phyloP scores from a whole-genome alignment of 176 grass and related monocot species.

The Eleusine coracana region DNA sequence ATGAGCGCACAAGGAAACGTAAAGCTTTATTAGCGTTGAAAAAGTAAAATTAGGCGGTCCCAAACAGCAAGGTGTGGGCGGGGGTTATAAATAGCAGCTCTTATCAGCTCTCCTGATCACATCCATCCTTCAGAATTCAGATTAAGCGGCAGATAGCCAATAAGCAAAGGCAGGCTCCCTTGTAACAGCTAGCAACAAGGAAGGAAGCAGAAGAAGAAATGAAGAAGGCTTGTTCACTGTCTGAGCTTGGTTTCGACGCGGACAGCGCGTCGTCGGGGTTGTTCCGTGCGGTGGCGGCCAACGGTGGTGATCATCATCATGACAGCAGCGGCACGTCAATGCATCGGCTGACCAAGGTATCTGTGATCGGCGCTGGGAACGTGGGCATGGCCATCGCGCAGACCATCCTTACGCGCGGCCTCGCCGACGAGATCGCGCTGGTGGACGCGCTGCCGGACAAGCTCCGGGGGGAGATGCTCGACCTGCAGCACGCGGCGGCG shows the following conservation, averaged over 20 bases:
- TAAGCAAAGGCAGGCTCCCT: too few species aligned
- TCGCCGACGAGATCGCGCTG: slow-evolving; percentile 92
- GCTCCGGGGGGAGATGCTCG: slow-evolving; percentile 93
- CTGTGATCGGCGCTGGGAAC: slow-evolving; percentile 79
- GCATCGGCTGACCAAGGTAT: slow-evolving; percentile 64
- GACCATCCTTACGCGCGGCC: slow-evolving; percentile 81
- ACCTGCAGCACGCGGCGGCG: slow-evolving; percentile 95
- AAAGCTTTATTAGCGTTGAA: too few species aligned
- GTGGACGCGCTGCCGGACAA: slow-evolving; percentile 78
- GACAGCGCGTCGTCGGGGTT: slow-evolving; percentile 42
- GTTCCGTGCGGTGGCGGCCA: slow-evolving; percentile 42
- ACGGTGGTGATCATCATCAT: not conserved
- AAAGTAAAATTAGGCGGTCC: too few species aligned
- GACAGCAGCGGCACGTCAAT: too few species aligned
- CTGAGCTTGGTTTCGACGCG: slow-evolving; percentile 65
- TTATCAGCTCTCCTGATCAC: too few species aligned
- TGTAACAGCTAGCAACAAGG: too few species aligned
- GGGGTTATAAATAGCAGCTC: too few species aligned
- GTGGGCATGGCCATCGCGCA: slow-evolving; percentile 99
- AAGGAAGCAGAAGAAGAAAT: slow-evolving; percentile 21
- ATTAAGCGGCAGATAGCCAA: too few species aligned
- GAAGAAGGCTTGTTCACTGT: slow-evolving; percentile 63
- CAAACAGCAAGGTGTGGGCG: too few species aligned
- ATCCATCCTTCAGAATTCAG: too few species aligned
- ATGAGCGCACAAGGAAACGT: too few species aligned